Evolutionary conservation across 192 early-diverging fungal genomes (phyloP).

Genomic region (Coemansia brasiliensis): DNA sequence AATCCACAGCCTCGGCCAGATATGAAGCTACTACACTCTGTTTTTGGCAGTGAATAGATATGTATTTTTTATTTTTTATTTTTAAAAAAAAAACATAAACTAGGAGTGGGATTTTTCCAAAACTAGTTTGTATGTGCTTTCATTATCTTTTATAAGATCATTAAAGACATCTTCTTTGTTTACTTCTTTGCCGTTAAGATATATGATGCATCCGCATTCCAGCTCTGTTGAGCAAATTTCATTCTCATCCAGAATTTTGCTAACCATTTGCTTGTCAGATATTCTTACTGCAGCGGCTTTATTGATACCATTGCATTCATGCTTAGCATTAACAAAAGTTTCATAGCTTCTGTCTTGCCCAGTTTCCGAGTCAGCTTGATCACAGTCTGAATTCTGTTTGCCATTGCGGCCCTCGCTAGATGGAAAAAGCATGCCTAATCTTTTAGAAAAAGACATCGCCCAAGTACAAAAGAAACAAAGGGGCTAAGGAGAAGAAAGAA

Average conservation of each 20-base stretch:
- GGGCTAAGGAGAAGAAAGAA: too few relatives aligned
- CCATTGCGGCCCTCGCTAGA: too few relatives aligned
- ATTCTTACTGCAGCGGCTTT: neutral
- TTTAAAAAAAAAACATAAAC: neutral
- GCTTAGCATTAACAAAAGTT: neutral
- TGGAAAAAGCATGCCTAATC: too few relatives aligned
- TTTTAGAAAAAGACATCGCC: too few relatives aligned
- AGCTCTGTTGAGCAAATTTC: neutral
- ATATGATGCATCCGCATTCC: neutral
- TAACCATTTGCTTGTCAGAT: too few relatives aligned
- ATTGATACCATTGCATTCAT: neutral
- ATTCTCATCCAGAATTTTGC: too few relatives aligned
- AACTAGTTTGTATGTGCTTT: neutral
- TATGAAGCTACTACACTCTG: conserved; percentile 23
- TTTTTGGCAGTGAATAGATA: conserved; percentile 23
- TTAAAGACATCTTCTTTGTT: too few relatives aligned
- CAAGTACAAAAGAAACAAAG: too few relatives aligned
- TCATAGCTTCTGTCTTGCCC: neutral
- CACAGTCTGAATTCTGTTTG: neutral
- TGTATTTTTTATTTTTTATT: neutral
- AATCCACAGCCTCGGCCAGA: conserved; percentile 10
- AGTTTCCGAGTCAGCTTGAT: neutral
- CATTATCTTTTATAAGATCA: neutral
- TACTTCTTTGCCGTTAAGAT: neutral
- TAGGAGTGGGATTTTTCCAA: neutral